Percentiles rank a stretch among this genome's conserved stretches.
phyloP scores from a whole-genome alignment of 108 stramenopile genomes.

The Nitzschia sp. region DNA sequence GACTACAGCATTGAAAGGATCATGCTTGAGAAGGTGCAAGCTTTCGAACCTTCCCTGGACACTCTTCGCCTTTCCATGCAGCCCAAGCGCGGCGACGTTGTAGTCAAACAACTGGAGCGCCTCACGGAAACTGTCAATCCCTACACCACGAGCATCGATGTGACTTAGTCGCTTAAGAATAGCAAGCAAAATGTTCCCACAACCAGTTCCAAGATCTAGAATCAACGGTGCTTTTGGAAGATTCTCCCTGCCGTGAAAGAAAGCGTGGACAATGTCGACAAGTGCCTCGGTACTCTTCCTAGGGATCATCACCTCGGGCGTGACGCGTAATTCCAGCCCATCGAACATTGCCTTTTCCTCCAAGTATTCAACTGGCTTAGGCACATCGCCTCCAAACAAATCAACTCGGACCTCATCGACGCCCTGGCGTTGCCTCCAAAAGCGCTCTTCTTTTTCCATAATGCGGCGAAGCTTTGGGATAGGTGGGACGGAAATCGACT shows the following conservation, averaged over 20 bases:
- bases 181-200: conserved; percentile 19
- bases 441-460: conserved; percentile 18
- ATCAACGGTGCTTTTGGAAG: background rate
- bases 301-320: conserved; percentile 25
- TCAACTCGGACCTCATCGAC: background rate
- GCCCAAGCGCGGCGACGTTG: conserved; percentile 10
- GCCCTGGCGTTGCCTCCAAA: conserved; percentile 13
- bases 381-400: background rate
- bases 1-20: conserved; percentile 21
- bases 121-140: conserved; percentile 8
- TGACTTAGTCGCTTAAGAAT: conserved; percentile 7
- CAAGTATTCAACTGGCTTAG: conserved; percentile 9
- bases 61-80: background rate
- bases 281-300: conserved; percentile 4
- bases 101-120: conserved; percentile 8
- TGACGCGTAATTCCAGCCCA: conserved; percentile 19
- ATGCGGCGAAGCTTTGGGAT: background rate
- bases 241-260: background rate
- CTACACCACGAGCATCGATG: conserved; percentile 6
- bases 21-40: background rate
- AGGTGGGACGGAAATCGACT: background rate
- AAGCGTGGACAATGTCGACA: conserved; percentile 11
- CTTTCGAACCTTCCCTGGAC: conserved; percentile 3
- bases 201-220: conserved; percentile 32
- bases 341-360: conserved; percentile 18